Percentiles rank a stretch among this genome's conserved stretches.
phyloP scores from a whole-genome alignment of 2,329 filamentous ascomycete genomes.

The Hymenotorrendiella dingleyae region DNA sequence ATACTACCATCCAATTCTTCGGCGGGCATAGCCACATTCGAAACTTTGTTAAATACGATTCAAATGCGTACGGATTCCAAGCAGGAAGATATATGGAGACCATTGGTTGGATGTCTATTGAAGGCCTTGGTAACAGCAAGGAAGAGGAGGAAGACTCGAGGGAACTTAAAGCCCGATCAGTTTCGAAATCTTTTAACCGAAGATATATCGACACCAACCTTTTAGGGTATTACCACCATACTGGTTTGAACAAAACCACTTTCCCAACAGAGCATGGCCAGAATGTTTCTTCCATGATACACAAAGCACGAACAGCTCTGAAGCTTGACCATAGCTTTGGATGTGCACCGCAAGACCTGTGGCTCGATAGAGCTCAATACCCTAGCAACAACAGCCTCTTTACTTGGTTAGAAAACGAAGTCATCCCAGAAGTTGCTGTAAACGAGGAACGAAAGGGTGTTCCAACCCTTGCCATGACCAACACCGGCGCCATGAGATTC shows the following conservation, averaged over 20 bases:
- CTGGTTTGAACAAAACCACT: conserved; percentile 60
- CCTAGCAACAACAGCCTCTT: conserved; percentile 71
- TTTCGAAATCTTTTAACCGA: conserved; percentile 58
- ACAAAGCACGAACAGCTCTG: conserved; percentile 61
- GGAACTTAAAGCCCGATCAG: conserved; percentile 29
- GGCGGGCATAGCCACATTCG: conserved; percentile 87
- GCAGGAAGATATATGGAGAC: conserved; percentile 94
- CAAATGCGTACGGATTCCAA: conserved; percentile 70
- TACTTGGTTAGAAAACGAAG: conserved; percentile 68
- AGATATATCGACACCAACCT: conserved; percentile 94
- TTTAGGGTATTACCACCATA: conserved; percentile 76
- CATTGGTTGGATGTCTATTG: conserved; percentile 85
- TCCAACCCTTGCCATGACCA: conserved; percentile 69
- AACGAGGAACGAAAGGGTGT: conserved; percentile 52
- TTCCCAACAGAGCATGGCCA: conserved; percentile 73
- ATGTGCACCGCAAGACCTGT: conserved; percentile 76
- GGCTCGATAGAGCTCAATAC: conserved; percentile 75
- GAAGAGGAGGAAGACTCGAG: conserved; percentile 23
- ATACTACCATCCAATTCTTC: conserved; percentile 85
- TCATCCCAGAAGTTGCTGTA: conserved; percentile 63
- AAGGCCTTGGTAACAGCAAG: conserved; percentile 42
- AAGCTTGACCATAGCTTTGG: conserved; percentile 69
- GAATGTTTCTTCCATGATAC: conserved; percentile 65
- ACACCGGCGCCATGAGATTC: conserved; percentile 89
- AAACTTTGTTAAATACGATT: conserved; percentile 75